Evolutionary conservation across 176 grass and related monocot genomes (phyloP).

Genomic region (Carex littledalei): DNA sequence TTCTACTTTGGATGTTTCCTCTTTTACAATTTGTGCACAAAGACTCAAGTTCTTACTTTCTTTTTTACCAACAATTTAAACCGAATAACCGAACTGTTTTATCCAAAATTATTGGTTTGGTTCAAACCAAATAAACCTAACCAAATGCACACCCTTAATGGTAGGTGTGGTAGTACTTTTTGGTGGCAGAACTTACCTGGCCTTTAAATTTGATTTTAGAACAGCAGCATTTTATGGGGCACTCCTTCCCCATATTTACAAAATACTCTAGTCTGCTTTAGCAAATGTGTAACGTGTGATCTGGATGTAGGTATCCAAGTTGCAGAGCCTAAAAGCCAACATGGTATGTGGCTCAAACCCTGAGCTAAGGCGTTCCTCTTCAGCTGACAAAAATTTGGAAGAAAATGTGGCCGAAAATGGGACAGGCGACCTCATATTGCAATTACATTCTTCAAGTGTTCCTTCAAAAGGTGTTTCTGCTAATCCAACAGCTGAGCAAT

Average conservation of each 20-base stretch:
- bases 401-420: conserved; percentile 52
- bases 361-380: conserved; percentile 74
- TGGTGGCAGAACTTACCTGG: background rate
- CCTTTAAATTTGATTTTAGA: background rate
- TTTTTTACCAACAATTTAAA: no score
- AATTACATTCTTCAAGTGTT: conserved; percentile 41
- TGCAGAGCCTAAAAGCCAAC: conserved; percentile 93
- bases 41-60: no score
- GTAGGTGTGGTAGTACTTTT: background rate
- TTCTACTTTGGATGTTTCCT: no score
- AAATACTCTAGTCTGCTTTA: background rate
- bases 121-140: no score
- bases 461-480: conserved; percentile 58
- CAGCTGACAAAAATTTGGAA: conserved; percentile 68
- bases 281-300: background rate
- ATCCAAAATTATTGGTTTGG: no score
- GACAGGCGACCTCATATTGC: conserved; percentile 51
- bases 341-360: conserved; percentile 87
- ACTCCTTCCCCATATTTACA: background rate
- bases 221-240: background rate
- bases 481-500: conserved; percentile 50
- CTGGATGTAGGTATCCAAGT: conserved; percentile 72
- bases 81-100: no score
- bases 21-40: no score
- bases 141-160: no score